A percentile compares a stretch with the other conserved stretches of the same genome.
Conservation (phyloP, 768 basidiomycete species). For the Boletus rubroflammeus region DNA sequence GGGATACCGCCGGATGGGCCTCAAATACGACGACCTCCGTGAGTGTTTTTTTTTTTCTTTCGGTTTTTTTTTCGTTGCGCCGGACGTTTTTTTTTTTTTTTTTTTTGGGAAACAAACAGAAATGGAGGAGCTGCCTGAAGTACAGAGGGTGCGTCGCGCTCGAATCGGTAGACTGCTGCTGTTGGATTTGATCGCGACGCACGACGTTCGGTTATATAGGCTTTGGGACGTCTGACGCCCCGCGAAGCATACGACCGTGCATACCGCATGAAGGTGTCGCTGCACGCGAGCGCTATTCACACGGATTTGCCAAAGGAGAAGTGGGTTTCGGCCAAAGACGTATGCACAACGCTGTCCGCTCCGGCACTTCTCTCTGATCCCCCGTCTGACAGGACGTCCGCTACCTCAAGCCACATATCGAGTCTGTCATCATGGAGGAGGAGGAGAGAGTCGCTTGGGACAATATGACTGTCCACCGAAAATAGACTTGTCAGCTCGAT, state of each 20-base stretch:
- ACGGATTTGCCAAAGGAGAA: conserved; percentile 74
- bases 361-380: conserved; percentile 7
- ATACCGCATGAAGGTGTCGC: conserved; percentile 80
- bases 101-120: conserved; percentile 37
- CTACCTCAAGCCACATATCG: conserved; percentile 80
- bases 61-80: neutral
- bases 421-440: conserved; percentile 69
- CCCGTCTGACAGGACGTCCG: conserved; percentile 66
- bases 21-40: conserved; percentile 95
- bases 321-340: conserved; percentile 76
- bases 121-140: conserved; percentile 71
- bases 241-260: conserved; percentile 86
- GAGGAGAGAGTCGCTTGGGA: conserved; percentile 82
- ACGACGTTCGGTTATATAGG: conserved; percentile 45
- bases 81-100: neutral
- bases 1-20: conserved; percentile 84
- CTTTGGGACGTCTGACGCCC: conserved; percentile 74
- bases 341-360: conserved; percentile 34
- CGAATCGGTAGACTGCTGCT: neutral
- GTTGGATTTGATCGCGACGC: neutral
- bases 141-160: conserved; percentile 62
- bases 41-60: conserved; percentile 42
- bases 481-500: conserved; percentile 40
- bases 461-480: conserved; percentile 64
- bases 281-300: conserved; percentile 75